Base-by-base conservation (phyloP, 2,329 filamentous ascomycete genomes). In the Colletotrichum kahawae region DNA sequence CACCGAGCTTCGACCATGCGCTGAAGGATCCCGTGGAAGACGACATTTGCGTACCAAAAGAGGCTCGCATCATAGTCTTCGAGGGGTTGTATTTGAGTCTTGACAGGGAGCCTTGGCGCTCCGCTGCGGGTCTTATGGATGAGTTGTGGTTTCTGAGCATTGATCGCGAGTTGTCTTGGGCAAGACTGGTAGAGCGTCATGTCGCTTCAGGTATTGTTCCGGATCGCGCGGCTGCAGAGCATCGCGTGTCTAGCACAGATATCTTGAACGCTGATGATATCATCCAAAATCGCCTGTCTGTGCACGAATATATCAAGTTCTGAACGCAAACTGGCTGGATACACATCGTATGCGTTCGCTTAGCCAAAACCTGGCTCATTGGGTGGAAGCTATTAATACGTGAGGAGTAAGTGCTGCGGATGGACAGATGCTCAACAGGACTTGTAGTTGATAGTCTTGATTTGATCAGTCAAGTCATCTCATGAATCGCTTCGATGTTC, bases 31-130 rank as follows among this genome's bases (percentile, higher is more conserved):
- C 54, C 5, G 24, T 57, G 21, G 54, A 57, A 29, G 54, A 29
- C 54, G 54, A 57, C 21, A 57, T 57, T 18, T 57, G 54, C 4
- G 54, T 57, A 57, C 54, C 54, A 29, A 57, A 57, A 57, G 24
- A 57, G 24, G 13, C 54, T 16, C 54, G 54, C 54, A 18, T 57
- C 2, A 57, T 57, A 57, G 14, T 57, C 54, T 57, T 57, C 54
- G 54, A 57, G 16, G 54, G 54, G 1, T 29, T 57, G 7, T 57
- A 57, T 0, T 29, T 57, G 54, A 57, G 54, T 57, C 54, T 57
- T 27, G 54, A 57, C 4, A 24, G 54, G 4, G 54, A 57, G 10
- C 54, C 54, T 29, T 57, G 54, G 54, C 54, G 54, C 0, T 57
- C 54, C 7, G 54, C 54, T 57, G 54, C 24, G 2, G 18, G n/a